These are phyloP conservation scores for Ceratocystis diversiconidia DNA, from an alignment of 2,329 filamentous ascomycete species.

Conservation along the genomic window DNA sequence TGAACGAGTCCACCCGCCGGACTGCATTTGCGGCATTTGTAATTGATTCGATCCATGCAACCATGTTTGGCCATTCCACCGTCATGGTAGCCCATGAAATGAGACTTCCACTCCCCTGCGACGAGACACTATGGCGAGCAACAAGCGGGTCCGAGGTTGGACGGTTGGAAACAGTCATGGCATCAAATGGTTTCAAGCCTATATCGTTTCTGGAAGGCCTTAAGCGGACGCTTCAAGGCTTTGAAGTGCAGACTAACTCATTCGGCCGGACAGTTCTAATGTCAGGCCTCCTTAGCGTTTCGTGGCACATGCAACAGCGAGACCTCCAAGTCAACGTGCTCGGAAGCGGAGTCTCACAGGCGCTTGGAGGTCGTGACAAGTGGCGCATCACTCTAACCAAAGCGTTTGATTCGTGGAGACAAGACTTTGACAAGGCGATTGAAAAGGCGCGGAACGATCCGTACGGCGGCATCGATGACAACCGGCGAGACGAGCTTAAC, in stretches of 20 bases:
- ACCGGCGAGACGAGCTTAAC: slow-evolving; percentile 21
- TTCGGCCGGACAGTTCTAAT: slow-evolving; percentile 90
- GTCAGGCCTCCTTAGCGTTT: slow-evolving; percentile 83
- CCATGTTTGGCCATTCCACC: slow-evolving; percentile 94
- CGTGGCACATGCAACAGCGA: slow-evolving; percentile 94
- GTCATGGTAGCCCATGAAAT: slow-evolving; percentile 97
- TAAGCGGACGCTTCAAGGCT: slow-evolving; percentile 75
- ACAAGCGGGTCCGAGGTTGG: slow-evolving; percentile 76
- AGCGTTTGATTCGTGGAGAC: slow-evolving; percentile 88
- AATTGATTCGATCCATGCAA: slow-evolving; percentile 88
- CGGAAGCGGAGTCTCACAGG: slow-evolving; percentile 54
- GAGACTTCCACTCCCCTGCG: slow-evolving; percentile 77
- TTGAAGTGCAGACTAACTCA: slow-evolving; percentile 76
- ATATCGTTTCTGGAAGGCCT: slow-evolving; percentile 81
- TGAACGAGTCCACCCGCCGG: slow-evolving; percentile 75
- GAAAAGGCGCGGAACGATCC: slow-evolving; percentile 45
- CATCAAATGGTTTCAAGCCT: slow-evolving; percentile 68
- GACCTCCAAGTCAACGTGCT: slow-evolving; percentile 85
- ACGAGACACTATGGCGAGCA: slow-evolving; percentile 85
- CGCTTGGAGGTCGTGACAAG: slow-evolving; percentile 75
- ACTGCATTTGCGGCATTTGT: slow-evolving; percentile 90
- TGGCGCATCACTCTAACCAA: slow-evolving; percentile 76
- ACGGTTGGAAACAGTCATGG: slow-evolving; percentile 64
- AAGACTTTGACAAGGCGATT: slow-evolving; percentile 74
- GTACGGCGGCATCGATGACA: slow-evolving; percentile 25